Percentiles rank a stretch among this genome's conserved stretches.
Conservation (phyloP, 441 rosid genomes). For the Erodium trifolium region DNA sequence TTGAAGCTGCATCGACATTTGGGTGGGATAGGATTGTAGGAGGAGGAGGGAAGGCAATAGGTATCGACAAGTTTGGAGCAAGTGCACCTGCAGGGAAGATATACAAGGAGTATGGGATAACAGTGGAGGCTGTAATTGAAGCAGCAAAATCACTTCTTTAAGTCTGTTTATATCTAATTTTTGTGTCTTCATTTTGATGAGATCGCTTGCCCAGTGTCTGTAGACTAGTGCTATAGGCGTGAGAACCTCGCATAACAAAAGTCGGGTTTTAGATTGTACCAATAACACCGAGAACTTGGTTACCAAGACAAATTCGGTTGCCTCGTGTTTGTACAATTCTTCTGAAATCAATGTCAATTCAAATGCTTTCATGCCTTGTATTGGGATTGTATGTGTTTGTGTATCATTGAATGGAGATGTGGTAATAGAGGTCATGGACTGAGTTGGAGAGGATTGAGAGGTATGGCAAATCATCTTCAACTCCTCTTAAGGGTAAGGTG, state of each 20-base stretch:
- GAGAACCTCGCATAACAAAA: not conserved
- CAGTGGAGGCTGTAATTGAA: constrained; percentile 56
- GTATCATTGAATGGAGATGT: not conserved
- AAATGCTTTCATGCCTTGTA: not conserved
- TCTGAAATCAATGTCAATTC: not conserved
- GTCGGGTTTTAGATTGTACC: not conserved
- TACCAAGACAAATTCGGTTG: not conserved
- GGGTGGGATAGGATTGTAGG: constrained; percentile 81
- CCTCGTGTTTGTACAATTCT: not conserved
- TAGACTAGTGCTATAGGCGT: not conserved
- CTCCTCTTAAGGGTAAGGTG: not conserved
- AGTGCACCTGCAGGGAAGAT: constrained; percentile 26
- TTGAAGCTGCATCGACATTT: constrained; percentile 81
- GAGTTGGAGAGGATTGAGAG: not conserved
- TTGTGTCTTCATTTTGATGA: constrained; percentile 7
- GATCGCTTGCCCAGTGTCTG: not conserved
- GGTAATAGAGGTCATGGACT: no score
- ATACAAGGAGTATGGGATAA: constrained; percentile 70
- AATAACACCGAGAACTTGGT: not conserved
- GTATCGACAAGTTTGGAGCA: constrained; percentile 58
- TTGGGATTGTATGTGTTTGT: no score
- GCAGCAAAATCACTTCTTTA: constrained; percentile 50
- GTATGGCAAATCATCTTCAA: not conserved
- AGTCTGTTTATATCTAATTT: constrained; percentile 23
- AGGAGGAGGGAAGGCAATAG: constrained; percentile 63